phyloP scores from a whole-genome alignment of 2,329 filamentous ascomycete species.

The Pseudocercospora pini-densiflorae region DNA sequence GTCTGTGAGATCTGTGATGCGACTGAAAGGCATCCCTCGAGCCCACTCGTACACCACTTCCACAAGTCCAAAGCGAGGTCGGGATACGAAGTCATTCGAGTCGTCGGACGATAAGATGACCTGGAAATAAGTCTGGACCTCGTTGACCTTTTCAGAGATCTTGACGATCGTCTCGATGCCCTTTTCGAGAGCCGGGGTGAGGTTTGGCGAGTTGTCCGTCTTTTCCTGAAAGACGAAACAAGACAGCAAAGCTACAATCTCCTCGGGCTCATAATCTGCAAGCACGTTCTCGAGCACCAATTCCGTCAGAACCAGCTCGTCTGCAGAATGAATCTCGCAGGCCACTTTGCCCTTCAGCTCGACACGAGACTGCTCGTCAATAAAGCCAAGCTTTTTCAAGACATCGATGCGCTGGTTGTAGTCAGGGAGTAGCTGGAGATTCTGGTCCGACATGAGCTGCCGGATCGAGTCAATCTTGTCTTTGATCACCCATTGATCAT shows the following conservation, averaged over 20 bases:
- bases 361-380: conserved; percentile 84
- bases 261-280: conserved; percentile 91
- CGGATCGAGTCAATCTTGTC: conserved; percentile 89
- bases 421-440: conserved; percentile 91
- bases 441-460: conserved; percentile 91
- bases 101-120: conserved; percentile 90
- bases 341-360: conserved; percentile 98
- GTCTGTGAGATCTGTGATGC: conserved; percentile 93
- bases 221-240: conserved; percentile 99
- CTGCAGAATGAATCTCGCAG: conserved; percentile 96
- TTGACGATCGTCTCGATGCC: conserved; percentile 85
- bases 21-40: conserved; percentile 95
- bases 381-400: conserved; percentile 87
- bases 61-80: conserved; percentile 88
- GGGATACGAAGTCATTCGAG: conserved; percentile 86
- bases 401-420: conserved; percentile 95
- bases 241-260: conserved; percentile 92
- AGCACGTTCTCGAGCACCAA: conserved; percentile 96
- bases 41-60: conserved; percentile 99
- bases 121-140: conserved; percentile 85
- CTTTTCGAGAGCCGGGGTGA: conserved; percentile 80
- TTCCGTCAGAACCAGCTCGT: conserved; percentile 94
- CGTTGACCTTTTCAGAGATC: conserved; percentile 91
- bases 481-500: conserved; percentile 95
- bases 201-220: conserved; percentile 76